Evolutionary conservation across 495 filamentous ascomycete genomes (phyloP), one percentile per base, ranked within the genome.

Genomic region (Bombardia bombarda): DNA sequence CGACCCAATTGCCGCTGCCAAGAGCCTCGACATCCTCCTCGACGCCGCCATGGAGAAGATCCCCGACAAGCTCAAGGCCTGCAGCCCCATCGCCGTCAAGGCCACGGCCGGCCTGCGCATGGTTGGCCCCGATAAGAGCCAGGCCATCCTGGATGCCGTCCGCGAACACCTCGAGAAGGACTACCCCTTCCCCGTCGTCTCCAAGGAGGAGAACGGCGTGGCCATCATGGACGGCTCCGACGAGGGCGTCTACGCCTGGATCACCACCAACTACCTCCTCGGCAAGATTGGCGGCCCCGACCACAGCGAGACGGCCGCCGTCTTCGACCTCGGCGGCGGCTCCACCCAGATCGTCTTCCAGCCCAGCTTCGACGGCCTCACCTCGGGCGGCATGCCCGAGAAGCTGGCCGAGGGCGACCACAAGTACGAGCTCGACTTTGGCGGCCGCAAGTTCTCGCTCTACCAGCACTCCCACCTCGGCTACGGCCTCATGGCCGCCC

Each of bases 391-490:
- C 46, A 88, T 97, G 83, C 92, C 92, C 2, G 83, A 87, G 56
- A 83, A 77, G 51, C 70, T 98, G 39, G 76, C 79, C 17, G 81
- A 87, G 30, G 92, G 92, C 49, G 93, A 97, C 60, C 93, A 98
- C 75, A 96, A 95, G 66, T 98, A 98, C 65, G 75, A 83, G 34
- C 79, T 98, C 46, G 73, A 80, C 31, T 97, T 95, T 49, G 90
- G 90, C 48, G 92, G 90, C 43, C 83, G 87, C 42, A 66, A 90
- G 31, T 97, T 97, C 61, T 75, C 81, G 33, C 80, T 98, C n/a
- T 98, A 98, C 70, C 92, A 98, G 67, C 89, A 98, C 67, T 95
- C 90, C 20, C 93, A 98, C 65, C 83, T 98, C 39, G 90, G 90
- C 40, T 96, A 96, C 56, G 92, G 92, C 56, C 81, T 98, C 40